Evolutionary conservation across 257 asterid genomes (phyloP).

Genomic region (Apocynum venetum): DNA sequence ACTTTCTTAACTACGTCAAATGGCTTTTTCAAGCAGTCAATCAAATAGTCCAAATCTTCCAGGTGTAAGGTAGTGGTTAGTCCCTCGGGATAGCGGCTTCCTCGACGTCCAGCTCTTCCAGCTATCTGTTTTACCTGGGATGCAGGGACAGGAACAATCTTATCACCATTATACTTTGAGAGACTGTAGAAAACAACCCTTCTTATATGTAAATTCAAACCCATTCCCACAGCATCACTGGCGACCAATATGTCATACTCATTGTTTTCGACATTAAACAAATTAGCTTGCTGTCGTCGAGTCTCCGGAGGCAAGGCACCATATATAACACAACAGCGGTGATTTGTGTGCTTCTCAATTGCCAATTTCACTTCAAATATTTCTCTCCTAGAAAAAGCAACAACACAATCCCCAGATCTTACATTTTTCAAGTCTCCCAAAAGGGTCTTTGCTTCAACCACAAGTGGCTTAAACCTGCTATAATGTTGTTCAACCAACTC

Average conservation of each 20-base stretch:
- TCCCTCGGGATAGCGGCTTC: conserved; percentile 92
- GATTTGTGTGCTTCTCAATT: conserved; percentile 76
- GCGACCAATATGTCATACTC: conserved; percentile 84
- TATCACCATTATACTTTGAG: conserved; percentile 77
- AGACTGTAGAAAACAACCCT: conserved; percentile 70
- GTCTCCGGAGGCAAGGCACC: conserved; percentile 98
- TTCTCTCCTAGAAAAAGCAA: conserved; percentile 91
- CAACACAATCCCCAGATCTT: conserved; percentile 85
- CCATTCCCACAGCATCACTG: conserved; percentile 99
- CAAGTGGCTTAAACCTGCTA: conserved; percentile 84
- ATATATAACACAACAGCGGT: conserved; percentile 86
- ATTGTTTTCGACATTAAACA: conserved; percentile 66
- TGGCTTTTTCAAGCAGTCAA: conserved; percentile 79
- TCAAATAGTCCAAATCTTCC: conserved; percentile 74
- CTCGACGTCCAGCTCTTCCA: conserved; percentile 97
- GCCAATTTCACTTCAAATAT: conserved; percentile 88
- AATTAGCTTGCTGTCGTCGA: conserved; percentile 80
- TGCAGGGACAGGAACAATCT: conserved; percentile 74
- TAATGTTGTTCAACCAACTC: conserved; percentile 70
- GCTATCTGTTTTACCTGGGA: conserved; percentile 96
- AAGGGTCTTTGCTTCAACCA: conserved; percentile 89
- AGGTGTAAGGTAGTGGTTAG: conserved; percentile 69
- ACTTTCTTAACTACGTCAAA: conserved; percentile 77
- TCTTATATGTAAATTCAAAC: conserved; percentile 79
- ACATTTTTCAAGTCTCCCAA: conserved; percentile 77